Evolutionary conservation across 257 asterid species (phyloP).

Genomic region (Osmanthus fragrans): DNA sequence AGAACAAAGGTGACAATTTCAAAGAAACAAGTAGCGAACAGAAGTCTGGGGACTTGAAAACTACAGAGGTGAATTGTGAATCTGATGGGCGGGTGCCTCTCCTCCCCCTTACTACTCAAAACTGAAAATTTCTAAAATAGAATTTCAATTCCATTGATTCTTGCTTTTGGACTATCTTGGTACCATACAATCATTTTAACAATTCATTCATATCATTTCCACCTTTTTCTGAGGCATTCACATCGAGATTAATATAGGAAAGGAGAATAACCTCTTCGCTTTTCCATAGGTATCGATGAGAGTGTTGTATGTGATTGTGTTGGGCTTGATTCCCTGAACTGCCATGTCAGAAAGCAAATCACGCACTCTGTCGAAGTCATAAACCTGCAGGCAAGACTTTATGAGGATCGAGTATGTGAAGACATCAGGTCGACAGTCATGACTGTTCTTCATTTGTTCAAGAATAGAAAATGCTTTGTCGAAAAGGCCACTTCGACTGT

Average conservation of each 20-base stretch:
- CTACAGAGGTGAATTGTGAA: neutral
- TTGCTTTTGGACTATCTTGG: neutral
- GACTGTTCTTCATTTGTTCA: slow-evolving; percentile 70
- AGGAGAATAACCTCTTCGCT: slow-evolving; percentile 64
- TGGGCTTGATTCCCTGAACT: slow-evolving; percentile 63
- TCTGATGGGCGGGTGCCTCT: neutral
- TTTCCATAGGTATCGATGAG: slow-evolving; percentile 94
- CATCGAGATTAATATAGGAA: slow-evolving; percentile 19
- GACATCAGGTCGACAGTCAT: slow-evolving; percentile 73
- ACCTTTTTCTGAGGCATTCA: neutral
- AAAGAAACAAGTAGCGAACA: neutral
- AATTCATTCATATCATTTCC: neutral
- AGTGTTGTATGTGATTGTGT: slow-evolving; percentile 81
- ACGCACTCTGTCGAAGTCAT: slow-evolving; percentile 56
- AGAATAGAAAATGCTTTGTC: slow-evolving; percentile 73
- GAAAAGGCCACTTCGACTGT: slow-evolving; percentile 75
- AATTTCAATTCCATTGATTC: neutral
- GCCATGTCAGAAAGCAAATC: slow-evolving; percentile 73
- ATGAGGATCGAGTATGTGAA: slow-evolving; percentile 78
- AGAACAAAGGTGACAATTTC: neutral
- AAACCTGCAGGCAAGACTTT: slow-evolving; percentile 73
- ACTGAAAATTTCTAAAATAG: neutral
- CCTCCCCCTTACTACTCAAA: neutral
- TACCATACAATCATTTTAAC: neutral
- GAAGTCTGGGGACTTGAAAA: neutral